These are phyloP conservation scores for Epichloe uncinata DNA, from an alignment of 2,329 filamentous ascomycete genomes.

Conservation along the genomic window DNA sequence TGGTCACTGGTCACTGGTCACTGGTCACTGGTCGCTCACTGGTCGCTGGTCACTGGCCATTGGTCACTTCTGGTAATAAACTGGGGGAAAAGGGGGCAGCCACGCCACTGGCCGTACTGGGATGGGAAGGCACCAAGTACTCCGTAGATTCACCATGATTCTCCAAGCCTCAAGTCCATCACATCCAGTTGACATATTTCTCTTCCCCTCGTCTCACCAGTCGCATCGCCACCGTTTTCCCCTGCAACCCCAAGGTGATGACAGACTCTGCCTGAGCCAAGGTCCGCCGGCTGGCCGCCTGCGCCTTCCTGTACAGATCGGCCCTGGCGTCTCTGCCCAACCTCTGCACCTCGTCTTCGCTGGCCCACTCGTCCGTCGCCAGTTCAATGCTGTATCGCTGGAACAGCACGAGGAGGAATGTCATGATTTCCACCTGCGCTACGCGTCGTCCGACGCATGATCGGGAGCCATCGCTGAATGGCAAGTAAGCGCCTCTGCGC, in stretches of 20 bases:
- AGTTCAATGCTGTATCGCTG: constrained; percentile 55
- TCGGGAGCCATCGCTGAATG: constrained; percentile 45
- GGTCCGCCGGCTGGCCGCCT: constrained; percentile 36
- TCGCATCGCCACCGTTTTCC: constrained; percentile 48
- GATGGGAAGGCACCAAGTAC: no score
- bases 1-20: no score
- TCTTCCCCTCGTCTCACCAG: constrained; percentile 58
- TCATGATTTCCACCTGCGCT: constrained; percentile 45
- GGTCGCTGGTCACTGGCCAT: no score
- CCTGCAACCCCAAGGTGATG: constrained; percentile 59
- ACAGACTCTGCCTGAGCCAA: constrained; percentile 45
- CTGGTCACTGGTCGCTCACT: no score
- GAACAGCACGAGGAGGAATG: constrained; percentile 40
- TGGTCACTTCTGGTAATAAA: no score
- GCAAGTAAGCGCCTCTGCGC: constrained; percentile 40
- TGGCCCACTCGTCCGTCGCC: constrained; percentile 47
- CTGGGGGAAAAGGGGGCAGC: no score
- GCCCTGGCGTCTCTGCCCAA: constrained; percentile 35
- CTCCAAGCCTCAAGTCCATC: no score
- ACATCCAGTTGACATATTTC: constrained; percentile 43
- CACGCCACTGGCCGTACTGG: no score
- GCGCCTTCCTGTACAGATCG: constrained; percentile 47
- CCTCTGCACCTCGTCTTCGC: constrained; percentile 36
- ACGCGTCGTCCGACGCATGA: constrained; percentile 45
- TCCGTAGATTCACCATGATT: no score